Percentiles rank a stretch among this genome's conserved stretches.
phyloP scores from a whole-genome alignment of 495 filamentous ascomycete species.

The Usnea hakonensis region DNA sequence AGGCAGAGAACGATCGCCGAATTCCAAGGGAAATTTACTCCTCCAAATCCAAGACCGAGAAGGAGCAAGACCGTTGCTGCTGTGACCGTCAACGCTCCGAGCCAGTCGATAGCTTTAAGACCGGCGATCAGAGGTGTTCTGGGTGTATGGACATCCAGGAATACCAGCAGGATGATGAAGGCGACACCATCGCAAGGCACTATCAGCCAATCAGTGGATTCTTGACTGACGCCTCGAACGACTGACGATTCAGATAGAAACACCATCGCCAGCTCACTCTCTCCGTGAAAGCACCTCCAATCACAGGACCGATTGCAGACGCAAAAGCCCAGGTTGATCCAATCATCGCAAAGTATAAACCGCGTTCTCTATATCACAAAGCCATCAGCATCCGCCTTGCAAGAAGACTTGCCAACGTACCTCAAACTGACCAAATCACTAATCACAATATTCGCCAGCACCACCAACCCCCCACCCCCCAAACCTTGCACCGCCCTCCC shows the following conservation, averaged over 20 bases:
- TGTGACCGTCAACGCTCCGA: conserved; percentile 53
- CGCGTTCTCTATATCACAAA: conserved; percentile 49
- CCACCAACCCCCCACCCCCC: conserved; percentile 76
- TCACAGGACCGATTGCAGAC: conserved; percentile 61
- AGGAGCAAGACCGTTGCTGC: conserved; percentile 63
- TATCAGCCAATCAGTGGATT: conserved; percentile 1
- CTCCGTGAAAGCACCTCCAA: conserved; percentile 69
- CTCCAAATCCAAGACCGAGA: conserved; percentile 62
- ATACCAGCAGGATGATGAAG: conserved; percentile 53
- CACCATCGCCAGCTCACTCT: conserved; percentile 56
- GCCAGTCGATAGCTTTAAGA: conserved; percentile 64
- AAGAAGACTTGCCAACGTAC: conserved; percentile 22
- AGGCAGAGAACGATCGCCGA: conserved; percentile 62
- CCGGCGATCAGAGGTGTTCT: conserved; percentile 57
- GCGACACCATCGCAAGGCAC: conserved; percentile 58
- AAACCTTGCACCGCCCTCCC: conserved; percentile 73
- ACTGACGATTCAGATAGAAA: conserved; percentile 58
- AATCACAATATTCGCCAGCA: conserved; percentile 75
- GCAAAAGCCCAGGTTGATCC: conserved; percentile 71
- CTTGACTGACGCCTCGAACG: background rate
- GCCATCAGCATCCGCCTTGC: background rate
- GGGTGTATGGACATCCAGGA: conserved; percentile 64
- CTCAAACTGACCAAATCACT: conserved; percentile 71
- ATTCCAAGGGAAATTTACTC: conserved; percentile 55
- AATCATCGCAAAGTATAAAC: conserved; percentile 56